These are phyloP conservation scores for Cucumis variabilis DNA, from an alignment of 331 rosid species.

Conservation along the genomic window DNA sequence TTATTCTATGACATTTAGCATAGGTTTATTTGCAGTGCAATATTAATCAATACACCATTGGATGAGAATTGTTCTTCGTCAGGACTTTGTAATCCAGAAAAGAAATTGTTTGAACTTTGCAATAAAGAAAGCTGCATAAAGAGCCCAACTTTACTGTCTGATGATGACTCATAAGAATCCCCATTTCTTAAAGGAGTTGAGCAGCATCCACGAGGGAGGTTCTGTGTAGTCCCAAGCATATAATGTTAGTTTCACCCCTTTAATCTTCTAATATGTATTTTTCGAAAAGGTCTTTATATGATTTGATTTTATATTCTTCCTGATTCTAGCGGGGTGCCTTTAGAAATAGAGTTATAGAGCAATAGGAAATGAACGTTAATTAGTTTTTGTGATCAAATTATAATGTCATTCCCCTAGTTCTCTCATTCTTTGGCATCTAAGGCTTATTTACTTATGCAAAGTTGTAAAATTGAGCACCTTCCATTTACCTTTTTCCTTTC, in stretches of 20 bases:
- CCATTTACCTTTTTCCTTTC: neutral
- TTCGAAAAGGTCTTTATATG: neutral
- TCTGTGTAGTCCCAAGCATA: neutral
- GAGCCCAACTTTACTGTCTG: conserved; percentile 73
- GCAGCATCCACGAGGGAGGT: neutral
- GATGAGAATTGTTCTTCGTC: conserved; percentile 29
- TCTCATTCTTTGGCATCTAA: conserved; percentile 26
- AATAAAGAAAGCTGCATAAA: conserved; percentile 69
- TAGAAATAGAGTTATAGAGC: conserved; percentile 1
- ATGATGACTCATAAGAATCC: conserved; percentile 26
- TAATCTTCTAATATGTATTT: conserved; percentile 25
- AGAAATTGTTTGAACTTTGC: conserved; percentile 85
- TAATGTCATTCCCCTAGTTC: neutral
- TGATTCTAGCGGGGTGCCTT: conserved; percentile 8
- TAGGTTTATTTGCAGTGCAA: conserved; percentile 14
- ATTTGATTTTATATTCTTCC: conserved; percentile 7
- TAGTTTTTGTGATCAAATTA: neutral
- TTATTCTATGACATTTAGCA: neutral
- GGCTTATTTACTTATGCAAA: conserved; percentile 23
- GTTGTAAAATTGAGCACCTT: conserved; percentile 14
- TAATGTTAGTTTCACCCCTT: neutral
- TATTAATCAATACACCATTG: neutral
- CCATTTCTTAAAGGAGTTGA: conserved; percentile 10
- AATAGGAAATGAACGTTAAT: conserved; percentile 7
- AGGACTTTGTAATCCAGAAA: conserved; percentile 95